A percentile compares a stretch with the other conserved stretches of the same genome.
Evolutionary conservation across 768 basidiomycete species (phyloP).

Genomic region (Coprinopsis cinerea): DNA sequence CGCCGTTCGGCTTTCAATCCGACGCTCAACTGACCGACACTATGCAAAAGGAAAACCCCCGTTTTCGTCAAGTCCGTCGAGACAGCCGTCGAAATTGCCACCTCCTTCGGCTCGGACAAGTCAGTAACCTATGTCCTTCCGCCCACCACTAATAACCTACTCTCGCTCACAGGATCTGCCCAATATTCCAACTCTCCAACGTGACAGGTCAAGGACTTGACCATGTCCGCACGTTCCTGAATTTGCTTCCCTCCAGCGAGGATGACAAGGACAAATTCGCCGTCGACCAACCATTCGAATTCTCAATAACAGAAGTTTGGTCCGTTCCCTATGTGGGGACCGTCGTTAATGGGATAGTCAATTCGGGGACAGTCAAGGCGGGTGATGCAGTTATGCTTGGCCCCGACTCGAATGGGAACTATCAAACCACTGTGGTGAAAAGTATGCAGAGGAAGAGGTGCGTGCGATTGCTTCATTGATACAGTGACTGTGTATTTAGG

Average conservation of each 20-base stretch:
- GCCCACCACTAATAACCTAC: too few relatives aligned
- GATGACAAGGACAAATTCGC: constrained; percentile 77
- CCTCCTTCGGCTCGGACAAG: constrained; percentile 70
- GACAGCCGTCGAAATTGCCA: constrained; percentile 72
- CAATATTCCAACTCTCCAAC: constrained; percentile 89
- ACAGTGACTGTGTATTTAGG: neutral
- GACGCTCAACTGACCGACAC: neutral
- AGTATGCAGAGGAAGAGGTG: constrained; percentile 92
- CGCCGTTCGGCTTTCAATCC: neutral
- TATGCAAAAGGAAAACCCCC: constrained; percentile 58
- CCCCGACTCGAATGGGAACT: constrained; percentile 90
- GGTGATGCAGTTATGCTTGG: constrained; percentile 84
- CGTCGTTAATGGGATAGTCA: constrained; percentile 80
- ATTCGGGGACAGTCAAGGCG: constrained; percentile 65
- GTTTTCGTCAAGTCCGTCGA: constrained; percentile 83
- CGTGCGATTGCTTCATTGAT: constrained; percentile 14
- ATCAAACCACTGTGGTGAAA: constrained; percentile 72
- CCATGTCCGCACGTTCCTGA: constrained; percentile 80
- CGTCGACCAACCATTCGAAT: constrained; percentile 78
- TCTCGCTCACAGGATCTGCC: constrained; percentile 74
- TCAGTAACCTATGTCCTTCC: constrained; percentile 22
- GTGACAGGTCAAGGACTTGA: constrained; percentile 92
- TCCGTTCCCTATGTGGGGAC: constrained; percentile 84
- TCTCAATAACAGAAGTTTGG: constrained; percentile 83
- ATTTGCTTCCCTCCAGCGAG: constrained; percentile 85